Conservation (phyloP, 2,329 filamentous ascomycete species). For the Xylariaceae sp. region DNA sequence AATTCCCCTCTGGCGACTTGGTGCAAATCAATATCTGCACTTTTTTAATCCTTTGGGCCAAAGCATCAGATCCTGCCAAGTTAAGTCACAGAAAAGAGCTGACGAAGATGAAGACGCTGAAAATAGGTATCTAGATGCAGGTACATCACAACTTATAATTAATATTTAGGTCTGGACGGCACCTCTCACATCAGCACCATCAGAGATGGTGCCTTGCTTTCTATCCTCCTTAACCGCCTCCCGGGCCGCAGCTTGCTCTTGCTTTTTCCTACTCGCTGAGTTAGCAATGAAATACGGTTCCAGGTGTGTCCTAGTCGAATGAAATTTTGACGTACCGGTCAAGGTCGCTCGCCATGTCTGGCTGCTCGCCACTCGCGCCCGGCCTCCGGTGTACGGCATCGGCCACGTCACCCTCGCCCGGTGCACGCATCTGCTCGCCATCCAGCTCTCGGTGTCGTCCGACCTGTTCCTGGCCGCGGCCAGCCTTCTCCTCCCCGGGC, state of each 20-base stretch:
- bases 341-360: constrained; percentile 26
- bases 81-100: no score
- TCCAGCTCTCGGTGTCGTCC: constrained; percentile 22
- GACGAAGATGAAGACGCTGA: no score
- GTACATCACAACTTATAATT: neutral
- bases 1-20: no score
- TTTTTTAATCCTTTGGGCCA: no score
- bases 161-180: constrained; percentile 15
- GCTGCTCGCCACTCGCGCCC: constrained; percentile 23
- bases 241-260: constrained; percentile 19
- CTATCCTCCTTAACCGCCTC: constrained; percentile 23
- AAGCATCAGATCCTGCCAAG: no score
- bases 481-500: constrained; percentile 19
- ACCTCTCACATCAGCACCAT: constrained; percentile 17
- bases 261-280: constrained; percentile 21
- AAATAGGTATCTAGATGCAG: no score
- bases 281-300: constrained; percentile 2
- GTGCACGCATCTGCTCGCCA: constrained; percentile 24
- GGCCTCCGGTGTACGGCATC: constrained; percentile 21
- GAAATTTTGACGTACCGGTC: constrained; percentile 29
- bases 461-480: constrained; percentile 15
- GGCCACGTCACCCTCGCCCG: constrained; percentile 26
- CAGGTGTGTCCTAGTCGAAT: no score
- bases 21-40: no score
- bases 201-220: constrained; percentile 17